Evolutionary conservation across 306 rosid species (phyloP), one percentile per base, ranked within the genome.

Genomic region (Corylus avellana): DNA sequence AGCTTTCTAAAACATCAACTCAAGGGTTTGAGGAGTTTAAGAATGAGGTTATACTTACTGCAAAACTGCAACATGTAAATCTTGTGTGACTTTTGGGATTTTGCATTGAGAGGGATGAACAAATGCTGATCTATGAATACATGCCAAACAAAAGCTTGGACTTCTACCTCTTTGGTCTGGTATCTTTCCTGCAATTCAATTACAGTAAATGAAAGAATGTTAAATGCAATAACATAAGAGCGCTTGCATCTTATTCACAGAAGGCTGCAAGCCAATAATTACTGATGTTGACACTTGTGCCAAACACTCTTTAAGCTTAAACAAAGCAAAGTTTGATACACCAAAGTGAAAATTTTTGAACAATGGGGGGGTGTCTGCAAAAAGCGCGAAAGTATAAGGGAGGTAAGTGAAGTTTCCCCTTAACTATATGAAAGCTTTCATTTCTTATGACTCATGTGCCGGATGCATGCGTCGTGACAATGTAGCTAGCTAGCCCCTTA

Each of bases 81-180:
- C 88, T 85, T 78, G 86, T 79, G 57, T 63, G 79, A 50, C 37
- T 80, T 1, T 55, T 80, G 78, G 89, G 93, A 29, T 89, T 76
- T 66, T 85, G 81, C 74, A 70, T 78, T 25, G 78, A 79, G 12
- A 61, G 64, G 25, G 80, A 89, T 51, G 85, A 87, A 67, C 81
- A 86, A 73, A 82, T 89, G 86, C 47, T 89, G 54, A 61, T 84
- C 77, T 84, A 86, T 0, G 84, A 88, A 75, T 83, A 80, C 87
- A 83, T 89, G 88, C 87, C 88, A 8, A 89, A 86, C 70, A 78
- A 78, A 70, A 89, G 89, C 85, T 79, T 89, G 56, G 89, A 85
- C 75, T 72, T 27, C 62, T 80, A 77, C 78, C 80, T 85, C 44
- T 89, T 87, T 4, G 87, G 89, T 89, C 11, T 39, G 55, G 3